phyloP scores from a whole-genome alignment of 1,284 basidiomycete species.

The Fomes fomentarius region DNA sequence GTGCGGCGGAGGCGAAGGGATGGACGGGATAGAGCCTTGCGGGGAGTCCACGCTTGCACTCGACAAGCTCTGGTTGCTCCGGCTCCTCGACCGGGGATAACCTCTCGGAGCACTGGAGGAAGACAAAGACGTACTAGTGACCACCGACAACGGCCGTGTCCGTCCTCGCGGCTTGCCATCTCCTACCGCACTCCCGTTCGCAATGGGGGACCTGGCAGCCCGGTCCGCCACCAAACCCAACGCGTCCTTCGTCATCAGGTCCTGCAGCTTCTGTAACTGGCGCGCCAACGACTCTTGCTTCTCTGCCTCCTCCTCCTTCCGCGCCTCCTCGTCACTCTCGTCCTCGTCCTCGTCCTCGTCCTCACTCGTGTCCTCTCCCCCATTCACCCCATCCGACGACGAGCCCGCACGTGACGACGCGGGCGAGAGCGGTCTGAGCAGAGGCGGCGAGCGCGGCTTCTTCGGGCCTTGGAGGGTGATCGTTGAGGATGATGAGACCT shows the following conservation, averaged over 20 bases:
- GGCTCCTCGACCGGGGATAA: conserved; percentile 26
- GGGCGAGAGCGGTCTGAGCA: conserved; percentile 46
- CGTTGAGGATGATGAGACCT: conserved; percentile 66
- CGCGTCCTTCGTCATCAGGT: conserved; percentile 70
- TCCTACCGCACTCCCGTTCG: conserved; percentile 42
- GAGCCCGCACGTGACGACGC: conserved; percentile 47
- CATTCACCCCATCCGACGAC: conserved; percentile 18
- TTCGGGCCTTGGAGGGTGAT: conserved; percentile 61
- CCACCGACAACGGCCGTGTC: conserved; percentile 37
- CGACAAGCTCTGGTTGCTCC: conserved; percentile 60
- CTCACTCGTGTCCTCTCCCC: conserved; percentile 4
- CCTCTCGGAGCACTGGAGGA: conserved; percentile 20
- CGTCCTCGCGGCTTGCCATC: conserved; percentile 52
- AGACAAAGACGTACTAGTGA: conserved; percentile 13
- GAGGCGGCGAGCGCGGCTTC: conserved; percentile 38
- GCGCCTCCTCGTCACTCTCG: conserved; percentile 48
- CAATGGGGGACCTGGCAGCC: conserved; percentile 9
- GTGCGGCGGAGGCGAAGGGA: conserved; percentile 67
- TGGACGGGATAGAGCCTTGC: conserved; percentile 76
- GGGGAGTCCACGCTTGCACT: conserved; percentile 68
- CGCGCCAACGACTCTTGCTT: conserved; percentile 65
- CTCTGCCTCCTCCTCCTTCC: conserved; percentile 70
- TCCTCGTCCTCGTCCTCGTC: conserved; percentile 18
- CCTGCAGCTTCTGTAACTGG: conserved; percentile 67
- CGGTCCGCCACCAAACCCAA: conserved; percentile 68